Evolutionary conservation across 2,329 filamentous ascomycete species (phyloP), one percentile per base, ranked within the genome.

Genomic region (Fusarium sp.): DNA sequence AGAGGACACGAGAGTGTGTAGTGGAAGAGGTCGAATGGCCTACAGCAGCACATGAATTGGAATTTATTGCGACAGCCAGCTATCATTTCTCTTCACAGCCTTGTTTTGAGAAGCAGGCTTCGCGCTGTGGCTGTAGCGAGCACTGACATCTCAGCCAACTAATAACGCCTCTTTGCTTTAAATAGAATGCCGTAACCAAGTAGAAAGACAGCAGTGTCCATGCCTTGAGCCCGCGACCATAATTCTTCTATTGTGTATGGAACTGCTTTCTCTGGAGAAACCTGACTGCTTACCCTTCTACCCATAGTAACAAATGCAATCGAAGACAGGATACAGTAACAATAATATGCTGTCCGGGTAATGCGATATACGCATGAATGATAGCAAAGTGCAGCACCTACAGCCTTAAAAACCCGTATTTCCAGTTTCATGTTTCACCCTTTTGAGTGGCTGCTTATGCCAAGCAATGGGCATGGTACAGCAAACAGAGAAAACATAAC

Each of bases 1-100:
- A 7, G 10, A 4, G 14, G 4, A 16, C 7, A 16, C 14, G 11
- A 18, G 25, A 48, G 18, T 25, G 5, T 2, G 27, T 29, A 31
- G 1, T 11, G 27, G 21, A n/a, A 5, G 5, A n/a, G 14, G 4
- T 18, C 7, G 4, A 31, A 46, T 16, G 14, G 14, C 1, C 14
- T 31, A 0, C 0, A 16, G 21, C 7, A 16, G 27, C 2, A 2
- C 0, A n/a, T 1, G 45, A 3, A 3, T 48, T 29, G 27, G 19
- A 16, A 0, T 2, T 31, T n/a, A 31, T 48, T 48, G 10, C 7
- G 12, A 31, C 10, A 31, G 3, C 2, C 4, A 18, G 16, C 15
- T 18, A 18, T 18, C 4, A 3, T 5, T n/a, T 29, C 10, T 11
- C 0, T 31, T 4, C 45, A 48, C 14, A 31, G 45, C 45, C 27